Base-by-base conservation (phyloP, 768 basidiomycete species). In the Terana coerulea region DNA sequence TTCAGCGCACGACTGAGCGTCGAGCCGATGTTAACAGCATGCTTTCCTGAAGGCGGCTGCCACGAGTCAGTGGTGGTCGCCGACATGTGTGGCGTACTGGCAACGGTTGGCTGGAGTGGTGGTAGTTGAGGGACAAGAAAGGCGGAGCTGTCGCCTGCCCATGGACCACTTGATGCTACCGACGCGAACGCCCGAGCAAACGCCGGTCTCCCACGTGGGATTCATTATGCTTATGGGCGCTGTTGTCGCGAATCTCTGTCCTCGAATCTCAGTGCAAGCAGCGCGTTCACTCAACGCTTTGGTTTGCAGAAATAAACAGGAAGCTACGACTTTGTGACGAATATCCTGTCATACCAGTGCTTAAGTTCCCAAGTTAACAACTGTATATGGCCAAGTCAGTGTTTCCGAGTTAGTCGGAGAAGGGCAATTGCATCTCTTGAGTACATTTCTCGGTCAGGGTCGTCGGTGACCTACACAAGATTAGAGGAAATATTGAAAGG, bases 1-100 rank as follows among this genome's bases (percentile, higher is more conserved):
- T 82, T 88, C 62, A 91, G 75, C 3, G 83, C 78, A 50, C 79
- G 75, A n/a, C 68, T 68, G 40, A 90, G 73, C 1, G 87, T 86
- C 0, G 73, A 60, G 19, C 88, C 88, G 48, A 88, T 73, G 44
- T 67, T 63, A n/a, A 87, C 80, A 45, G 69, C 67, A 61, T 83
- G 78, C 31, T 74, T 68, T n/a, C 84, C 86, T n/a, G 67, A 58
- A 7, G 75, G 59, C 29, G 82, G 84, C 69, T 80, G 77, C 82
- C 81, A 84, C 30, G 74, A 69, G 48, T 67, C 64, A 50, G 67
- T 65, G 45, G 69, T 64, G 52, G 72, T 66, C 54, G 79, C 67
- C 74, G 78, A 78, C 65, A 66, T 66, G 53, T 25, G n/a, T n/a
- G n/a, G n/a, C n/a, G n/a, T n/a, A n/a, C 45, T 46, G 30, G 28